phyloP scores from a whole-genome alignment of 179 eudicot genomes.

The Spinacia oleracea region DNA sequence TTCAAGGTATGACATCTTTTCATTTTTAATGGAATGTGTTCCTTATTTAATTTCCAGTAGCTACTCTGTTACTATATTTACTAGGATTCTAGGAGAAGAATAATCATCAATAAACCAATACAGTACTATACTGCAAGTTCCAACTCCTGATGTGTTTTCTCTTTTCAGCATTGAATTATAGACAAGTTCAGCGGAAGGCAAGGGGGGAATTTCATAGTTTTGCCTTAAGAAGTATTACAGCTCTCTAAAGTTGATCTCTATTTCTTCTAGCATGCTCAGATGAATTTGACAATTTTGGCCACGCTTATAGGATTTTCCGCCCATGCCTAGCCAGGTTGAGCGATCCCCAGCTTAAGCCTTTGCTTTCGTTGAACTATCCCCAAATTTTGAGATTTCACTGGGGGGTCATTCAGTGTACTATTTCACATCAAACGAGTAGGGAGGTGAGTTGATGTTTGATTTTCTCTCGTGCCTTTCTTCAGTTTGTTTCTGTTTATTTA shows the following conservation, averaged over 20 bases:
- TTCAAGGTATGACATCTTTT: constrained; percentile 24
- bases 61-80: background rate
- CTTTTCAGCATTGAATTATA: background rate
- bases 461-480: background rate
- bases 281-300: background rate
- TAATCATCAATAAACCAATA: background rate
- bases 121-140: background rate
- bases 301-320: background rate
- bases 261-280: background rate
- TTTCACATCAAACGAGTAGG: background rate
- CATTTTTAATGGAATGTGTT: background rate
- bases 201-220: background rate
- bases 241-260: background rate
- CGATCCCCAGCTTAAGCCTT: background rate
- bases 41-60: background rate
- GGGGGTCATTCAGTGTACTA: background rate
- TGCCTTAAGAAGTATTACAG: background rate
- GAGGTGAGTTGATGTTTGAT: background rate
- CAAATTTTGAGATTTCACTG: background rate
- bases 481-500: background rate
- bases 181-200: background rate
- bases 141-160: background rate
- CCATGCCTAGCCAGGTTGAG: background rate
- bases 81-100: background rate
- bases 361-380: background rate